phyloP scores from a whole-genome alignment of 2,329 filamentous ascomycete genomes.

The Meredithiella fracta region DNA sequence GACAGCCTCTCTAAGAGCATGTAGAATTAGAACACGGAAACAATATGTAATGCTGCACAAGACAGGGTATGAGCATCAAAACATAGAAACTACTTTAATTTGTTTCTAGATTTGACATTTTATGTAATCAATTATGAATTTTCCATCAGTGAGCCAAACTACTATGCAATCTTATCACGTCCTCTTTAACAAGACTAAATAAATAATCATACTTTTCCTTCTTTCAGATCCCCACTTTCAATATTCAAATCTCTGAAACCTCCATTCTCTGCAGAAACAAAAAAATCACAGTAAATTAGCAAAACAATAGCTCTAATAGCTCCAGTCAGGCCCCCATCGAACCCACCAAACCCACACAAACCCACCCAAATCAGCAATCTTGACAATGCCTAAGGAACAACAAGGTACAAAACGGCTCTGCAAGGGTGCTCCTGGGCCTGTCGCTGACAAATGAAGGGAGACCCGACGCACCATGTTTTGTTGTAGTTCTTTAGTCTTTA shows the following conservation, averaged over 20 bases:
- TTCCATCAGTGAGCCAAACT: too few relatives aligned
- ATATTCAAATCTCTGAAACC: neutral
- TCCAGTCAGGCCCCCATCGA: neutral
- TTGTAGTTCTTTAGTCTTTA: neutral
- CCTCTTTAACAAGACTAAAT: too few relatives aligned
- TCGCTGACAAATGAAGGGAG: neutral
- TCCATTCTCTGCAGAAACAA: neutral
- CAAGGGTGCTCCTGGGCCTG: neutral
- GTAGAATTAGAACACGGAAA: too few relatives aligned
- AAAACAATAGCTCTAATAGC: neutral
- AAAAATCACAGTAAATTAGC: neutral
- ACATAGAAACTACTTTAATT: too few relatives aligned
- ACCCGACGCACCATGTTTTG: neutral
- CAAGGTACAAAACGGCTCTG: neutral
- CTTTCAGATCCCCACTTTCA: neutral
- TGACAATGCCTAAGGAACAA: neutral
- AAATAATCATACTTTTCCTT: neutral
- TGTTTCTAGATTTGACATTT: too few relatives aligned
- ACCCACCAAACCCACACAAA: neutral
- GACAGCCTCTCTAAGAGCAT: too few relatives aligned
- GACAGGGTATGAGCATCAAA: too few relatives aligned
- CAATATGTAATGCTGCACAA: too few relatives aligned
- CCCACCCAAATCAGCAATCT: constrained; percentile 1
- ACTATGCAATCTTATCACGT: too few relatives aligned
- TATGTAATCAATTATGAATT: too few relatives aligned